Evolutionary conservation across 345 rosid species (phyloP), one percentile per base, ranked within the genome.

Genomic region (Lepidium africanum): DNA sequence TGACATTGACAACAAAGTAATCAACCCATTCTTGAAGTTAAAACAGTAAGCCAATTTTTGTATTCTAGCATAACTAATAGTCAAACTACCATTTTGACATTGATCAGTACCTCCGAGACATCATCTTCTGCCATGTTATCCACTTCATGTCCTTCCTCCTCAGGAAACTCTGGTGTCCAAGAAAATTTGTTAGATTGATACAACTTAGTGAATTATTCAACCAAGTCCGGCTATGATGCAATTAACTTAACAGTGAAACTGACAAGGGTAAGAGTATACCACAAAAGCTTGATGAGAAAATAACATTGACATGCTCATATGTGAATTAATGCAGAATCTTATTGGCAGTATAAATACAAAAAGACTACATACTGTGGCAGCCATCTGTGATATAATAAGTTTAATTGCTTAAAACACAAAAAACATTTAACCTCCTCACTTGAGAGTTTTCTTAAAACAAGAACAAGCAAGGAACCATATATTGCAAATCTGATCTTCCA

Each of bases 81-180:
- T n/a, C 21, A 66, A 5, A 37, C 13, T 11, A 60, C 8, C 36
- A 52, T 19, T 17, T 52, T 74, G 41, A 45, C n/a, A 65, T 39
- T 49, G 66, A 66, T 37, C 63, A 62, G 51, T 71, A 93, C 97
- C 99, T 86, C 65, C 32, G 97, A 87, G 75, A 81, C 75, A 66
- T 88, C 91, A 81, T 88, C 92, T 66, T 88, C 95, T 72, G 81
- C 74, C 65, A 85, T 79, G 56, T 87, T 92, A 80, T 91, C 97
- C 63, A 83, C 74, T 33, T 60, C 75, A 10, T 79, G 76, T 51
- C 81, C 97, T 65, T 79, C 91, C 60, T 80, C 91, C 68, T 40
- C 87, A 55, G 76, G 83, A 63, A 85, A 72, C 77, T 84, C 96
- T 85, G 81, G 72, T 38, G 16, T 27, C 67, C 37, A 67, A 5